Evolutionary conservation across 208 protist genomes (phyloP).

Genomic region (Leishmania amazonensis): DNA sequence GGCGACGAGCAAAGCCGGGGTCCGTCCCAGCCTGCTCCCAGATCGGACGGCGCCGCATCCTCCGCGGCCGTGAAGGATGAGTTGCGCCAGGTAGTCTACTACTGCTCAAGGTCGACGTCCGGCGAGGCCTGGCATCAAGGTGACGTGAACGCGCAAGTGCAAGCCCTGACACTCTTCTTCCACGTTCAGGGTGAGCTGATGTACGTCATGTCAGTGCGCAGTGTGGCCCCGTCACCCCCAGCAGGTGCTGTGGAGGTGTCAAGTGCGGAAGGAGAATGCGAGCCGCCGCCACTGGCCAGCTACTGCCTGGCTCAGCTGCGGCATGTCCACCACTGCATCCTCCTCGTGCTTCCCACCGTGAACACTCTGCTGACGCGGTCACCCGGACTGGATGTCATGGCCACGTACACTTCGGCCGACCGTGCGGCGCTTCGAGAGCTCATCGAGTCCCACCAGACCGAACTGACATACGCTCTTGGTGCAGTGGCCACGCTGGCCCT

Average conservation of each 20-base stretch:
- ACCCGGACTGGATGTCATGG: conserved; percentile 64
- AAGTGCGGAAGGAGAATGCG: background rate
- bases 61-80: conserved; percentile 4
- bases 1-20: background rate
- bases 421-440: conserved; percentile 44
- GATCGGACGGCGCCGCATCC: background rate
- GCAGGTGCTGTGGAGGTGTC: background rate
- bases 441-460: conserved; percentile 46
- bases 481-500: conserved; percentile 43
- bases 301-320: conserved; percentile 48
- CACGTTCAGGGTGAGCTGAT: conserved; percentile 47
- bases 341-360: conserved; percentile 63
- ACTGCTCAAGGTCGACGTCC: background rate
- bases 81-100: conserved; percentile 23
- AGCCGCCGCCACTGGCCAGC: conserved; percentile 16
- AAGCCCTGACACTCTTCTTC: conserved; percentile 53
- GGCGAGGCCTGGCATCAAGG: background rate
- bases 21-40: background rate
- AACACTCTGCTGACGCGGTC: conserved; percentile 40
- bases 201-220: conserved; percentile 56
- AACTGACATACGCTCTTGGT: conserved; percentile 50
- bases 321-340: conserved; percentile 54
- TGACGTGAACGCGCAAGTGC: conserved; percentile 3
- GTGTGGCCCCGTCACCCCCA: background rate
- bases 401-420: conserved; percentile 59